Evolutionary conservation across 2,329 filamentous ascomycete species (phyloP).

Genomic region (Penicillium crustosum): DNA sequence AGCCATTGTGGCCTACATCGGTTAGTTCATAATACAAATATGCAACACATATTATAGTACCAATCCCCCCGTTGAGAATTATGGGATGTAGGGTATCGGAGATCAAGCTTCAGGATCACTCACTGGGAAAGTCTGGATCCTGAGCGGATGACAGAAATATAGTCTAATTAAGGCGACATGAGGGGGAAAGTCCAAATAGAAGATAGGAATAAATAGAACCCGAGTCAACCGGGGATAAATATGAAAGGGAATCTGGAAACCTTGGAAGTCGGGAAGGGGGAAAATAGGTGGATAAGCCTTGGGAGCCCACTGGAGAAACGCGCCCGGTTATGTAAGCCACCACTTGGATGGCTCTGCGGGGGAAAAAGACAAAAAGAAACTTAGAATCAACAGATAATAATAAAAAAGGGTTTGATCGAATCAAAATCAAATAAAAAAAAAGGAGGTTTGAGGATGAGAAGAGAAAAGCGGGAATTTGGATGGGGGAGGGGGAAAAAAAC

Average conservation of each 20-base stretch:
- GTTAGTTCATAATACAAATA: constrained; percentile 14
- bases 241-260: constrained; percentile 11
- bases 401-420: background rate
- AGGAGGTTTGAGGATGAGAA: background rate
- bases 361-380: background rate
- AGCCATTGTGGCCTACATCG: constrained; percentile 45
- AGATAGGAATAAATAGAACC: constrained; percentile 9
- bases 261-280: constrained; percentile 12
- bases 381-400: background rate
- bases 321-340: constrained; percentile 14
- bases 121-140: constrained; percentile 31
- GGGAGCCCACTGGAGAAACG: constrained; percentile 2
- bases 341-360: constrained; percentile 1
- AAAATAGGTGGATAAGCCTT: constrained; percentile 5
- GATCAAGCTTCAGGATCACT: constrained; percentile 14
- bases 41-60: background rate
- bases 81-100: background rate
- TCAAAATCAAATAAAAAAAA: background rate
- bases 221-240: constrained; percentile 15
- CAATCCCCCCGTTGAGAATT: background rate
- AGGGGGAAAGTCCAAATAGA: constrained; percentile 8
- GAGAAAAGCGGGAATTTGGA: background rate
- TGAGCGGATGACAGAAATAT: constrained; percentile 27
- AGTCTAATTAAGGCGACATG: constrained; percentile 33
- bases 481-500: background rate